Base-by-base conservation (phyloP, 345 rosid genomes). In the Physaria fendleri region DNA sequence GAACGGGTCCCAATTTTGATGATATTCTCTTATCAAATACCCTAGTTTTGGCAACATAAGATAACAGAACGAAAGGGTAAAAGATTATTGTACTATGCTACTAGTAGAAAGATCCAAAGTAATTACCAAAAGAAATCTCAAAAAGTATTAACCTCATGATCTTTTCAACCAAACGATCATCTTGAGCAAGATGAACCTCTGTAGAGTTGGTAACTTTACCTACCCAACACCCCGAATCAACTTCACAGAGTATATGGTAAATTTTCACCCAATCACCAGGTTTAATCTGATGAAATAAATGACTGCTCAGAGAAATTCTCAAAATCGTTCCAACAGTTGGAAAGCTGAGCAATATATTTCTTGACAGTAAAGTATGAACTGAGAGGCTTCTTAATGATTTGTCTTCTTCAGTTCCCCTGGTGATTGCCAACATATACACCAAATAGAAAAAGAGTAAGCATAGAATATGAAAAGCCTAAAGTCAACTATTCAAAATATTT, bases 281-380 rank as follows among this genome's bases (percentile, higher is more conserved):
- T 42, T 68, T 72, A 22, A 85, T 73, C 61, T 66, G 22, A 59
- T 60, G 81, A 44, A 78, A 74, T 9, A 66, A 38, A 58, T 76
- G 69, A 48, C 42, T 66, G 46, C 76, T 75, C 67, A 76, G 34
- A 56, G 62, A 39, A 59, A 93, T 79, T 71, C 81, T 76, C 67
- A 89, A 68, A 62, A 89, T 53, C 25, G 87, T 83, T 68, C 99
- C 99, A 70, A 77, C 79, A 6, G 83, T 65, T 27, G 97, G 97
- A 75, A 93, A 81, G 39, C 79, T 70, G 70, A 69, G 68, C 12
- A 86, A 66, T 40, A 70, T 2, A 28, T 85, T 89, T 77, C 81
- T 83, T 10, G 91, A 71, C 68, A 77, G 57, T 47, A 79, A 73
- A 40, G 45, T 38, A 11, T 84, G 69, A 62, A 63, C 25, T 5